Base-by-base conservation (phyloP, 106 monocot species). In the Dioscorea alata region DNA sequence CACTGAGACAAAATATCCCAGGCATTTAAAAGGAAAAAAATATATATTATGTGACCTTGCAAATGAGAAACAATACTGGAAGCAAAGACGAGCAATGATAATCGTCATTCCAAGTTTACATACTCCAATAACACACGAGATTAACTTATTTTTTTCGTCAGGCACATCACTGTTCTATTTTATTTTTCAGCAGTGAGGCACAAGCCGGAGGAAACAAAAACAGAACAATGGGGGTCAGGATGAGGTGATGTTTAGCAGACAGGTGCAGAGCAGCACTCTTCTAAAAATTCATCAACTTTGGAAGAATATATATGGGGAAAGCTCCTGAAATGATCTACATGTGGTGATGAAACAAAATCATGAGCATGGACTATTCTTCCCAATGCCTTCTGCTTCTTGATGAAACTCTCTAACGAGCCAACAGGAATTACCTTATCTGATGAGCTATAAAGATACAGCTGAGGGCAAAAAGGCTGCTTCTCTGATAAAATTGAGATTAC, bases 301-400 rank as follows among this genome's bases (percentile, higher is more conserved):
- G 79, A 63, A 48, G 85, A 68, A 74, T 90, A 93, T 61, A 89
- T 60, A 17, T 61, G 71, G 18, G 95, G 92, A 70, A 82, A 99
- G 48, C 73, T 87, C 69, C 97, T 78, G n/a, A 85, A 76, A 80
- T 99, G 97, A 69, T 99, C 97, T 14, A 99, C 97, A 70, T 93
- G 97, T 31, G 92, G 97, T 0, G 93, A 99, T n/a, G 75, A 70
- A 28, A 56, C 71, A 65, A 99, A 99, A 76, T 99, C 69, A 70
- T 93, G 73, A 35, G 85, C 58, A 48, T 60, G 49, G 22, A 90
- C 87, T 25, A n/a, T 71, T 65, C 71, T 88, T 10, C 87, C 90
- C 20, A 65, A 42, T 23, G 68, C 63, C 68, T 70, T 87, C 78
- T 99, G 97, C 52, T 74, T 57, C 66, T 74, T 18, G 23, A 99